These are phyloP conservation scores for Arctostaphylos glauca DNA, from an alignment of 148 eudicot genomes.

Conservation along the genomic window DNA sequence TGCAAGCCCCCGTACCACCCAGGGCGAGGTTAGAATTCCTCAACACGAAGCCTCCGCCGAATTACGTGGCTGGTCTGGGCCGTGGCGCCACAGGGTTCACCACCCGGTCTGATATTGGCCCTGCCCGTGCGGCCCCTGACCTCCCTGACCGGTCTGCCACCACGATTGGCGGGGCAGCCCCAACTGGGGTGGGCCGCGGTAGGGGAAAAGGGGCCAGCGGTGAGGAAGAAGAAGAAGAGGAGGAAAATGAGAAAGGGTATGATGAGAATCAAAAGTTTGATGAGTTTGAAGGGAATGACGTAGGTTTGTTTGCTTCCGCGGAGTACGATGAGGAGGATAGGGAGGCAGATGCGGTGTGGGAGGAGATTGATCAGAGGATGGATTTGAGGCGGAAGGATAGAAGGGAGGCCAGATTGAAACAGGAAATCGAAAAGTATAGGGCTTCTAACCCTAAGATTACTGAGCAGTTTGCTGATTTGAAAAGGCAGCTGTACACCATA, in stretches of 20 bases:
- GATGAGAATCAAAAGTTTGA: conserved; percentile 97
- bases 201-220: conserved; percentile 52
- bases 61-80: conserved; percentile 93
- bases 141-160: conserved; percentile 67
- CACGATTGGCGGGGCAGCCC: conserved; percentile 48
- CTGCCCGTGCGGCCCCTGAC: conserved; percentile 90
- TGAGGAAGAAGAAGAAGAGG: conserved; percentile 74
- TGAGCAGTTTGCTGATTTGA: conserved; percentile 87
- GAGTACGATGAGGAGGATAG: conserved; percentile 96
- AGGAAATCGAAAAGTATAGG: conserved; percentile 85
- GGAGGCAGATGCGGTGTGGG: conserved; percentile 95
- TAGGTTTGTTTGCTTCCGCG: conserved; percentile 81
- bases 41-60: conserved; percentile 70
- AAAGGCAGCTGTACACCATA: conserved; percentile 69
- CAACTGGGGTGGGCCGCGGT: conserved; percentile 58
- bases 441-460: conserved; percentile 90
- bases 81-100: conserved; percentile 99
- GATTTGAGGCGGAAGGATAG: conserved; percentile 87
- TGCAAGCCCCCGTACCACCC: conserved; percentile 74
- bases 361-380: conserved; percentile 74
- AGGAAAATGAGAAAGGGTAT: conserved; percentile 72
- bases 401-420: conserved; percentile 86
- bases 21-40: conserved; percentile 61
- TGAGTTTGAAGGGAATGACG: conserved; percentile 97
- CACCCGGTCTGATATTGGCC: conserved; percentile 95